Evolutionary conservation across 108 stramenopile species (phyloP), one percentile per base, ranked within the genome.

Genomic region (Fragilaria crotonensis): DNA sequence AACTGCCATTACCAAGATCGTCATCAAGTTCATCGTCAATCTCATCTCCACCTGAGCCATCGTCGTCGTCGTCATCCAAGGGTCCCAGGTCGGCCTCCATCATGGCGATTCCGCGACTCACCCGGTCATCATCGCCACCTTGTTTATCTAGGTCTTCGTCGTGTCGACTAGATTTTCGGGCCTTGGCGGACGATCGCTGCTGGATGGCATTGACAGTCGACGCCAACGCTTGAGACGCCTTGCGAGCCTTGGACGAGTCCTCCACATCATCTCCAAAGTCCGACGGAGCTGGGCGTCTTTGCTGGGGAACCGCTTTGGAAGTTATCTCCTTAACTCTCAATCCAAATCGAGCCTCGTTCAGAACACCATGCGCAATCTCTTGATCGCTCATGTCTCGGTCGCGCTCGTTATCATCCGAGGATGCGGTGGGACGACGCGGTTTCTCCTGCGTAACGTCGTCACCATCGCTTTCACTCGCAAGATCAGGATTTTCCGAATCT

Each of bases 81-180:
- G 54, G 59, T 45, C 79, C 81, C 22, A 92, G 46, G 47, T 90
- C 84, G 19, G 67, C 88, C 50, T 89, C 88, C 86, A 93, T 93
- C 78, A 85, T 81, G 45, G 78, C 71, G 22, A 93, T 45, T 19
- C 84, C 92, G 22, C 75, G 49, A 29, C 67, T 68, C 25, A 85
- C 45, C 30, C 44, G 58, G 7, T 77, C 77, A 28, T 80, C 75
- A 31, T 56, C 30, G 20, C 66, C 72, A 33, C 63, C 59, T 9
- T 46, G 11, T n/a, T 85, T 79, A 45, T 85, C 87, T 18, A 78
- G 63, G n/a, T 67, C 72, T 30, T 67, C 63, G 1, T 55, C 66
- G 3, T 67, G 71, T 46, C 67, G 75, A 30, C 53, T 70, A 51
- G 69, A 54, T 22, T 64, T n/a, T 55, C 20, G 41, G 23, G 31